These are phyloP conservation scores for Nakazawaea anatomiae DNA, from an alignment of 805 yeast species.

Conservation along the genomic window DNA sequence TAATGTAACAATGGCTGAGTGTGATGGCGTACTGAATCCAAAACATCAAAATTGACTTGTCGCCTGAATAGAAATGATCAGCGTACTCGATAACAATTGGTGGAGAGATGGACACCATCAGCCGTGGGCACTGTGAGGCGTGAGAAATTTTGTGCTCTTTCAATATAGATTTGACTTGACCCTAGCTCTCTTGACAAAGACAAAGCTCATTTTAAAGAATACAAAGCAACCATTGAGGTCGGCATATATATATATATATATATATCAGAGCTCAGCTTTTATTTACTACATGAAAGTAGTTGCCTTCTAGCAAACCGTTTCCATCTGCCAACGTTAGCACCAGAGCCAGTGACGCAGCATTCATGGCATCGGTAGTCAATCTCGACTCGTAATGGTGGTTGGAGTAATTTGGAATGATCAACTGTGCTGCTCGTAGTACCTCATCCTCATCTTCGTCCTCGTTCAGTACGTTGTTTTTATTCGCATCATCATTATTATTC, in stretches of 20 bases:
- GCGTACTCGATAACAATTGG: too few species aligned
- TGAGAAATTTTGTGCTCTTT: too few species aligned
- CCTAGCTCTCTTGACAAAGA: too few species aligned
- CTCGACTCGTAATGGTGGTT: slow-evolving; percentile 1
- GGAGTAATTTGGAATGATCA: slow-evolving; percentile 2
- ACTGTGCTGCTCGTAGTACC: background rate
- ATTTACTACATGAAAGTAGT: slow-evolving; percentile 4
- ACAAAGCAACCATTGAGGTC: too few species aligned
- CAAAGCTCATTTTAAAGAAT: too few species aligned
- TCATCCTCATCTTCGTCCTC: background rate
- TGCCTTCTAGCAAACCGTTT: slow-evolving; percentile 1
- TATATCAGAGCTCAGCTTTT: background rate
- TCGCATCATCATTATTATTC: background rate
- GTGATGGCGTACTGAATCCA: too few species aligned
- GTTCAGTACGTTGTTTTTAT: background rate
- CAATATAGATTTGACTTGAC: too few species aligned
- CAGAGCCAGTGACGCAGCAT: slow-evolving; percentile 7
- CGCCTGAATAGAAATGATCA: too few species aligned
- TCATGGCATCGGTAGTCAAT: slow-evolving; percentile 3
- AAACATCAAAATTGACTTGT: too few species aligned
- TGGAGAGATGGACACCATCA: too few species aligned
- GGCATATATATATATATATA: background rate
- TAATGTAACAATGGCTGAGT: too few species aligned
- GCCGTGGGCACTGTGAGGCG: too few species aligned
- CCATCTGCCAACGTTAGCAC: slow-evolving; percentile 7